Evolutionary conservation across 1,284 basidiomycete species (phyloP).

Genomic region (Malassezia equina): DNA sequence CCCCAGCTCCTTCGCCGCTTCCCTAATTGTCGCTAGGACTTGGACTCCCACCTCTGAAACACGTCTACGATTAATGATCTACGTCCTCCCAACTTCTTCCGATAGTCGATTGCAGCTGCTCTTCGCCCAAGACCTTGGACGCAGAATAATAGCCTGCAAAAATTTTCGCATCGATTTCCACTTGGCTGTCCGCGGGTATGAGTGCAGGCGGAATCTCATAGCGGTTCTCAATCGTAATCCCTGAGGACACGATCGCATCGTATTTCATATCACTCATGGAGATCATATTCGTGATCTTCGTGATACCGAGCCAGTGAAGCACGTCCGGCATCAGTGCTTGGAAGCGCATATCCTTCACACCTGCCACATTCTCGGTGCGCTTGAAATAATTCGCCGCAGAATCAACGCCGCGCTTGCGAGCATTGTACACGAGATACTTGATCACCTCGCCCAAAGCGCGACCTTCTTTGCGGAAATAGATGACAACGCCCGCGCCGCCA

Average conservation of each 20-base stretch:
- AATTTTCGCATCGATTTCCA: constrained; percentile 54
- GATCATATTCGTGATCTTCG: constrained; percentile 49
- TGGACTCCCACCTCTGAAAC: constrained; percentile 61
- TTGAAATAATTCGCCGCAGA: constrained; percentile 87
- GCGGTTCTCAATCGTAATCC: constrained; percentile 63
- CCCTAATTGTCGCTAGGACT: background rate
- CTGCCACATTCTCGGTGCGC: constrained; percentile 81
- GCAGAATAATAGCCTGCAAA: constrained; percentile 56
- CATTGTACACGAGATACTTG: constrained; percentile 64
- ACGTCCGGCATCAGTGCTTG: constrained; percentile 85
- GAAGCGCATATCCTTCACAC: constrained; percentile 56
- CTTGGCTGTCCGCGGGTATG: constrained; percentile 30
- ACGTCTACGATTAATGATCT: constrained; percentile 53
- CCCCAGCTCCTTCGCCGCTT: background rate
- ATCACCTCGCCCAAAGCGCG: constrained; percentile 75
- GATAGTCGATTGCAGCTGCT: background rate
- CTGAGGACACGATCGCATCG: constrained; percentile 65
- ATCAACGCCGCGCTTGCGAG: constrained; percentile 86
- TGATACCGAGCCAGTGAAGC: constrained; percentile 50
- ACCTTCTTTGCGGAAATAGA: constrained; percentile 91
- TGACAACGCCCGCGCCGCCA: constrained; percentile 64
- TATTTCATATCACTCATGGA: constrained; percentile 95
- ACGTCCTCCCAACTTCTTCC: background rate
- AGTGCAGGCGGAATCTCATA: constrained; percentile 41
- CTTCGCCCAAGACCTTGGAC: background rate